Base-by-base conservation (phyloP, 768 basidiomycete species). In the Tulasnella sp. region DNA sequence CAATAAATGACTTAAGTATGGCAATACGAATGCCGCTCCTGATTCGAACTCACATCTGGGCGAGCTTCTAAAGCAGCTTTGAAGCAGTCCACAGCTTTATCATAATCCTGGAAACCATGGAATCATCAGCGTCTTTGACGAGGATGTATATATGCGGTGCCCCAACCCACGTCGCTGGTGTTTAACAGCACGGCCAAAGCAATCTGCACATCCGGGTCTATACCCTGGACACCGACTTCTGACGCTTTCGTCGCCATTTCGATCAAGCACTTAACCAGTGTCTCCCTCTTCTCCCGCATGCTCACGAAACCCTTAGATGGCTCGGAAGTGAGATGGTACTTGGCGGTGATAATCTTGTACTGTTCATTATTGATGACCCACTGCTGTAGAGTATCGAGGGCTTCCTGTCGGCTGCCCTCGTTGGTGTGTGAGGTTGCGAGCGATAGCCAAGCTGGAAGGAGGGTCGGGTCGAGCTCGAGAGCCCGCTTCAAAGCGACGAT, bases 61-160 rank as follows among this genome's bases (percentile, higher is more conserved):
- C 95, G 88, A 73, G 95, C 91, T 4, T 91, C 91, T 79, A 99
- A 85, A 0, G 98, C 98, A 0, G 96, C 88, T 71, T 87, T 87
- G 85, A 99, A 98, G 86, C 98, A 99, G 83, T 99, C 98, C 79
- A 92, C 91, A 0, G 97, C 95, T 83, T 95, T 96, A 29, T 86
- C 87, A 81, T 94, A 99, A 69, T 98, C 96, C 94, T 96, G 79
- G 13, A 79, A 48, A 11, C 77, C 4, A 61, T 75, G 77, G n/a
- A 80, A 6, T 75, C 55, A 18, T 46, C 39, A 57, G 40, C 20
- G 5, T 3, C 70, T 35, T 23, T 16, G 32, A 16, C 23, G 35
- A 75, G 57, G 3, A 10, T 51, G 20, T 26, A 81, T 75, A 77
- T 35, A 69, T 61, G 44, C 44, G 13, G 44, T 3, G 44, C 16